Base-by-base conservation (phyloP, 148 eudicot species). In the Tetragonia tetragonoides region DNA sequence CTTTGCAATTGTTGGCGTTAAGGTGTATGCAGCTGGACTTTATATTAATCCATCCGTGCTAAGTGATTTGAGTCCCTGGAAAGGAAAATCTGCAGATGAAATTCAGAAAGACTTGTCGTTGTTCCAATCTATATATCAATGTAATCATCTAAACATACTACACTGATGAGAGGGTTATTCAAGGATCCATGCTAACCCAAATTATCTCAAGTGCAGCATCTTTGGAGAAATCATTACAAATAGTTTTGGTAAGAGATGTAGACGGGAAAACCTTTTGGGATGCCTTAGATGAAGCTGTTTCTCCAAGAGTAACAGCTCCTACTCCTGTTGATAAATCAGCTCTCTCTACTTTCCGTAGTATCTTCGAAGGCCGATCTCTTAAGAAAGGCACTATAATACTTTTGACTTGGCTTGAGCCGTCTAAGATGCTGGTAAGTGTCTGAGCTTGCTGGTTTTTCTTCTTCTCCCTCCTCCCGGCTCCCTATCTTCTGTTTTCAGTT, bases 191-290 rank as follows among this genome's bases (percentile, higher is more conserved):
- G 56, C 78, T 82, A 71, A 83, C 60, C 16, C 56, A 6, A 76
- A 24, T 71, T 62, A 44, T 70, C n/a, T 73, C 0, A 11, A 78
- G 28, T 92, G 91, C 94, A 95, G 97, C 90, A 39, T 75, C 90
- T 74, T 75, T 87, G 66, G 99, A 93, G 90, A 95, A 93, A 67
- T 87, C 97, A 76, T 76, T 95, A 77, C 92, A 87, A 61, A 95
- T 95, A 80, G 82, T 84, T 69, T 87, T 95, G 79, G 97, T 95
- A 65, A 90, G 99, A 85, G 97, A 93, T 79, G 82, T 95, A 28
- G 97, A 91, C 86, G 99, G 97, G 0, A 91, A 95, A 84, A 93
- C 97, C 41, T 95, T 95, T 79, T 95, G 99, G 99, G 96, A 90
- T 84, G 97, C 99, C 63, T 85, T 95, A 83, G 89, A 91, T 74